Evolutionary conservation across 257 asterid species (phyloP).

Genomic region (Handroanthus guayacan): DNA sequence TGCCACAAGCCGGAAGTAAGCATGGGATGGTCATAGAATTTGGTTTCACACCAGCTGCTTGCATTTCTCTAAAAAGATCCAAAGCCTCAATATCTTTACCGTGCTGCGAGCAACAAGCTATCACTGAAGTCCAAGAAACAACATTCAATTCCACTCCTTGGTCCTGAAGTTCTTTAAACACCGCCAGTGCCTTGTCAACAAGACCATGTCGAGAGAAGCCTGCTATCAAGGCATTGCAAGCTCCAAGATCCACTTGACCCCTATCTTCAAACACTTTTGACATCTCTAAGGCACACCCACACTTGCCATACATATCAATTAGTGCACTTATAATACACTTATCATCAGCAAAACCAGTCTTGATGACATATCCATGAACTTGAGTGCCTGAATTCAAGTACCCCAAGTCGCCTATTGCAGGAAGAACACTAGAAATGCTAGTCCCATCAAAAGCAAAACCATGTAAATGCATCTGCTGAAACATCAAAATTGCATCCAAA

Average conservation of each 20-base stretch:
- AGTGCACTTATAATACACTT: constrained; percentile 79
- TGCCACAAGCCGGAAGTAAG: constrained; percentile 94
- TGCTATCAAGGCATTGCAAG: constrained; percentile 75
- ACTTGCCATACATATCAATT: constrained; percentile 83
- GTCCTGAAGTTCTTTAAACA: constrained; percentile 54
- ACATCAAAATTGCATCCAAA: constrained; percentile 62
- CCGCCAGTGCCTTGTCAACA: constrained; percentile 63
- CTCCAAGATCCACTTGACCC: constrained; percentile 62
- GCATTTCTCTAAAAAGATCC: constrained; percentile 86
- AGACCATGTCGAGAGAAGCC: constrained; percentile 86
- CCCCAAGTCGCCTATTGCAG: constrained; percentile 76
- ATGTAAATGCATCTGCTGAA: constrained; percentile 65
- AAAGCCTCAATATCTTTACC: constrained; percentile 89
- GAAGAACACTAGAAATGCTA: constrained; percentile 83
- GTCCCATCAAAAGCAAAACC: constrained; percentile 69
- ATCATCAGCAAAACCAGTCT: constrained; percentile 64
- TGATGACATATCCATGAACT: constrained; percentile 72
- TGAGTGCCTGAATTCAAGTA: constrained; percentile 60
- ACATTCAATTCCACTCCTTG: constrained; percentile 69
- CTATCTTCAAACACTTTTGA: constrained; percentile 61
- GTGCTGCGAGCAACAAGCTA: constrained; percentile 86
- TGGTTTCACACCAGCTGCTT: constrained; percentile 68
- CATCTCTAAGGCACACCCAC: constrained; percentile 59
- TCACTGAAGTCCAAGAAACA: constrained; percentile 93
- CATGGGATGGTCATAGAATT: constrained; percentile 80